phyloP scores from a whole-genome alignment of 768 basidiomycete species.

The Pleurotus salmoneostramineus region DNA sequence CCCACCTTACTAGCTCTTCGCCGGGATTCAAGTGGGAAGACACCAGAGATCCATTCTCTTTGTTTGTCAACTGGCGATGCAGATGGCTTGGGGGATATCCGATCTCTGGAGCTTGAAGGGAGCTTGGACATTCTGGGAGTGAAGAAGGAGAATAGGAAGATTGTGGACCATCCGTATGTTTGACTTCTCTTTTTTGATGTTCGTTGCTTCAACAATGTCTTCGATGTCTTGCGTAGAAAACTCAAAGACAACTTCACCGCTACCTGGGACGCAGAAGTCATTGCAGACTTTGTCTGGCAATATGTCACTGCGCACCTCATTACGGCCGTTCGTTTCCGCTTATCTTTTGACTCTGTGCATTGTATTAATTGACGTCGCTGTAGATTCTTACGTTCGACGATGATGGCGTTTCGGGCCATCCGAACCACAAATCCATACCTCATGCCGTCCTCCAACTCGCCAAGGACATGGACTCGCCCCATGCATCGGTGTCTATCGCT shows the following conservation, averaged over 20 bases:
- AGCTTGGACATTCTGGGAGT: constrained; percentile 74
- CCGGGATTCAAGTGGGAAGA: background rate
- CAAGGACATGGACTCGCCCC: constrained; percentile 8
- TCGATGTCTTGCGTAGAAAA: constrained; percentile 29
- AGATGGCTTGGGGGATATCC: constrained; percentile 63
- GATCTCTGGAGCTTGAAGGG: constrained; percentile 53
- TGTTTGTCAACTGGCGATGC: constrained; percentile 81
- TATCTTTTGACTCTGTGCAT: constrained; percentile 8
- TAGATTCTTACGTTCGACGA: constrained; percentile 87
- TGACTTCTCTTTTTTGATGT: background rate
- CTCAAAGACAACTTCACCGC: constrained; percentile 73
- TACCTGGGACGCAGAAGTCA: constrained; percentile 56
- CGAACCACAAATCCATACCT: constrained; percentile 78
- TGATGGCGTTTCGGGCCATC: constrained; percentile 75
- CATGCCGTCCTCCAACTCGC: constrained; percentile 48
- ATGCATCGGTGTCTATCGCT: constrained; percentile 1
- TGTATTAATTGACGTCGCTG: background rate
- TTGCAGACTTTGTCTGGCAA: constrained; percentile 54
- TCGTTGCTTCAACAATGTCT: background rate
- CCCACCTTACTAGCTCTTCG: constrained; percentile 62
- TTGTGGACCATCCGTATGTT: constrained; percentile 72
- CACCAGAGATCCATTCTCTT: constrained; percentile 47
- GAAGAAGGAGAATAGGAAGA: constrained; percentile 42
- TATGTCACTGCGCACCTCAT: constrained; percentile 61
- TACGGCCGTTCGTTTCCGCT: constrained; percentile 47